Base-by-base conservation (phyloP, 2,329 filamentous ascomycete genomes). In the Trichoderma arundinaceum region DNA sequence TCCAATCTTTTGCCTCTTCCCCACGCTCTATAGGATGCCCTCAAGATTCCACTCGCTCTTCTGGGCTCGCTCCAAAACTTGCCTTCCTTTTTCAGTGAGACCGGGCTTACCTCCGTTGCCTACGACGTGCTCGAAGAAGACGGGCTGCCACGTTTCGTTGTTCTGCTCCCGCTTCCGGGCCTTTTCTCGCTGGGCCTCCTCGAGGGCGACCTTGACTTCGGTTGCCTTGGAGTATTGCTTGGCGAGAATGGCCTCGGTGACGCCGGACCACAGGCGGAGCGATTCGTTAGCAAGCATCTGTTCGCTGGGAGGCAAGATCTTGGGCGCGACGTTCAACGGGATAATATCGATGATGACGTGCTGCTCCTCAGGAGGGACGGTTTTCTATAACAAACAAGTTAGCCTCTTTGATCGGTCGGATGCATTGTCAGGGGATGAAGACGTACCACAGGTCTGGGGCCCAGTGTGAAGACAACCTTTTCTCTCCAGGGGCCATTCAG, bases 181-280 rank as follows among this genome's bases (percentile, higher is more conserved):
- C 79, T 92, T 94, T 72, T 91, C 86, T 38, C 95, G 85, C 80
- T 99, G 95, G 49, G 84, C 84, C 77, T 99, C 95, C 77, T 99
- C 95, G 10, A 99, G 86, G 72, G 96, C 92, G 67, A 92, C 88
- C 81, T 99, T 99, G 68, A 95, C 81, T 19, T 86, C 87, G 22
- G 95, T 99, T 7, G 95, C 95, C 69, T 90, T 88, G 48, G 85
- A 86, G 77, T 88, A 99, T 75, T 96, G 92, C 78, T 94, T 96
- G 68, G 88, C 81, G 22, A 86, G 77, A 73, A 99, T 98, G 41
- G 94, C 92, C 60, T 91, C 84, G 17, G 95, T 98, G 51, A 99
- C 94, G 28, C 86, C 87, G 39, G 88, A 85, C 95, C 95, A 99
- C 75, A 97, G 90, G 65, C 86, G 88, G 69, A 95, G 86, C 1